Percentiles rank a stretch among this genome's conserved stretches.
These are phyloP conservation scores for Chara braunii DNA, from an alignment of 139 green algal species.

Conservation along the genomic window DNA sequence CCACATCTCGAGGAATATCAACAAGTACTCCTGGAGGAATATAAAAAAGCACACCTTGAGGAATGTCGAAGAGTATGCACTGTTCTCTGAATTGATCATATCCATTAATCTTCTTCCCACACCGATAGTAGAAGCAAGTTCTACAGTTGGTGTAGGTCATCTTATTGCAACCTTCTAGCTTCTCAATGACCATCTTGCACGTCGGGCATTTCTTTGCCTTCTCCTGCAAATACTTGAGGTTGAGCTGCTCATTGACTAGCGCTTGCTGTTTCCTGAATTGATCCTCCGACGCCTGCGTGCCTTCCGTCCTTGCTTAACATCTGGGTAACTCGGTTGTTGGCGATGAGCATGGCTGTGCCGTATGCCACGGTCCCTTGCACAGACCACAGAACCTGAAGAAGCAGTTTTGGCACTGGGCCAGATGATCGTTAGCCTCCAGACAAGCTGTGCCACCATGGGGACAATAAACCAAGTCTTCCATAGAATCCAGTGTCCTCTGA, in stretches of 20 bases:
- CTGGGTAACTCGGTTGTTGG: not conserved
- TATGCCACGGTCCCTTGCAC: slow-evolving; percentile 14
- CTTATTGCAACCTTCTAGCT: slow-evolving; percentile 71
- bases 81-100: slow-evolving; percentile 33
- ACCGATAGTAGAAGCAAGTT: slow-evolving; percentile 54
- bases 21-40: no score
- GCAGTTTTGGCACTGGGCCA: slow-evolving; percentile 23
- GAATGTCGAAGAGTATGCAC: no score
- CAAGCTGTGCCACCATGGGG: slow-evolving; percentile 57
- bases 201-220: slow-evolving; percentile 26
- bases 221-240: slow-evolving; percentile 6
- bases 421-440: slow-evolving; percentile 63
- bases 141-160: slow-evolving; percentile 67
- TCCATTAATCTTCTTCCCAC: slow-evolving; percentile 20
- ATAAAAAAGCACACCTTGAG: no score
- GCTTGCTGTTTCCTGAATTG: slow-evolving; percentile 1
- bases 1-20: no score
- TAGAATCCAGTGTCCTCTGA: slow-evolving; percentile 60
- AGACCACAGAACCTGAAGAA: slow-evolving; percentile 32
- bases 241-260: slow-evolving; percentile 28
- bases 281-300: slow-evolving; percentile 1
- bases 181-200: slow-evolving; percentile 33
- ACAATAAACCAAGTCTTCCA: slow-evolving; percentile 76
- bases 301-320: not conserved
- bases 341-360: slow-evolving; percentile 1